A percentile compares a stretch with the other conserved stretches of the same genome.
Conservation (phyloP, 2,329 filamentous ascomycete genomes). For the Arthrobotrys pseudoclavata region DNA sequence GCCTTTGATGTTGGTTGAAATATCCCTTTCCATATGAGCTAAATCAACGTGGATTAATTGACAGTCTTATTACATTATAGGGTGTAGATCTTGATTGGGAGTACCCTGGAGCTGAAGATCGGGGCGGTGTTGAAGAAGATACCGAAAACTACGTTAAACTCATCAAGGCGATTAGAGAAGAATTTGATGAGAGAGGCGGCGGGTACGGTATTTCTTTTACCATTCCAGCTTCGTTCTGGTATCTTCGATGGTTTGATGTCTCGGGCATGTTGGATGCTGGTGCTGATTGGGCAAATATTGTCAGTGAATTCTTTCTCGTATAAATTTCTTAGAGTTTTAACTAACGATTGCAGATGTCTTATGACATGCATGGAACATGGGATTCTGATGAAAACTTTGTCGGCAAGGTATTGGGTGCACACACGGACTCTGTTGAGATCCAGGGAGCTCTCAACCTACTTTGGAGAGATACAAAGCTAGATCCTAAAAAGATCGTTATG, state of each 20-base stretch:
- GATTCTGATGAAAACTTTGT: conserved; percentile 28
- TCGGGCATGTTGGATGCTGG: conserved; percentile 16
- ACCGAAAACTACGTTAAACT: conserved; percentile 64
- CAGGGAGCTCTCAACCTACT: conserved; percentile 8
- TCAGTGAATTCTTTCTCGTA: neutral
- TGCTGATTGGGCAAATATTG: conserved; percentile 42
- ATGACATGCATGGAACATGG: conserved; percentile 14
- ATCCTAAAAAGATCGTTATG: conserved; percentile 38
- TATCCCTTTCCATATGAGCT: neutral
- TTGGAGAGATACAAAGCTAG: conserved; percentile 21
- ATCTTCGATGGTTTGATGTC: neutral
- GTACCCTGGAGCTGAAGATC: conserved; percentile 66
- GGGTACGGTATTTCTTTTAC: conserved; percentile 20
- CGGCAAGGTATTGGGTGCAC: conserved; percentile 3
- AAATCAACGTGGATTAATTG: too few relatives aligned
- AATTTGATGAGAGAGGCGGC: conserved; percentile 62
- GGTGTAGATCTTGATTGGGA: conserved; percentile 64
- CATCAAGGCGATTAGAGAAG: conserved; percentile 63
- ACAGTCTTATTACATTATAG: neutral
- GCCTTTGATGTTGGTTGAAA: conserved; percentile 19
- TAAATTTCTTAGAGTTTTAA: too few relatives aligned
- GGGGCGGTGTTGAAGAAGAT: conserved; percentile 66
- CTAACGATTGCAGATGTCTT: conserved; percentile 1
- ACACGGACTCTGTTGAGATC: conserved; percentile 7
- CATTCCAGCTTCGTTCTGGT: conserved; percentile 10